phyloP scores from a whole-genome alignment of 139 green algal species.

The Diplosphaera chodatii region DNA sequence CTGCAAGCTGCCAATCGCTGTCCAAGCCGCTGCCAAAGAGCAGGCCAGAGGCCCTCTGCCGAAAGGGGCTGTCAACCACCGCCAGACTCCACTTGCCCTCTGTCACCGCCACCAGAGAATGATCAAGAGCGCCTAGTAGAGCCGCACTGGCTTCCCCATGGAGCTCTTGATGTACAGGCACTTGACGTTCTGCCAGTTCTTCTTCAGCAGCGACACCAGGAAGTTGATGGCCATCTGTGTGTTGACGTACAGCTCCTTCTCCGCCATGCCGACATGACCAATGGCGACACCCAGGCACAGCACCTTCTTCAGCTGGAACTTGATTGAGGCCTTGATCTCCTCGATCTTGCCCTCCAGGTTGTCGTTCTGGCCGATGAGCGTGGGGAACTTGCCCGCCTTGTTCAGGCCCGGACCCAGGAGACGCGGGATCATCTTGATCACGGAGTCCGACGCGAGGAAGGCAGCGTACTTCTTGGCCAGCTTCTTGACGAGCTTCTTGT shows the following conservation, averaged over 20 bases:
- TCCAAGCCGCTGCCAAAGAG: neutral
- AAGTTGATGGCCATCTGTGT: slow-evolving; percentile 93
- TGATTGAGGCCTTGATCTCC: slow-evolving; percentile 89
- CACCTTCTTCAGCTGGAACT: slow-evolving; percentile 99
- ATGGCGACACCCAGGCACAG: slow-evolving; percentile 97
- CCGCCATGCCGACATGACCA: slow-evolving; percentile 86
- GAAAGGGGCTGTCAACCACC: too few relatives aligned
- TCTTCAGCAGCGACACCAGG: slow-evolving; percentile 98
- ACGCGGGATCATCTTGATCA: slow-evolving; percentile 99
- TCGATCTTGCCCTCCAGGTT: slow-evolving; percentile 86
- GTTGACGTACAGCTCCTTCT: slow-evolving; percentile 84
- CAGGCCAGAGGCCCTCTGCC: neutral
- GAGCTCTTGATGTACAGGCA: slow-evolving; percentile 94
- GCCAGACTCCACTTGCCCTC: too few relatives aligned
- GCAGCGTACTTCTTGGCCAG: slow-evolving; percentile 95
- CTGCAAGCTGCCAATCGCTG: neutral
- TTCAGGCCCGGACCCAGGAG: slow-evolving; percentile 95
- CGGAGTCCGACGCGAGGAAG: slow-evolving; percentile 95
- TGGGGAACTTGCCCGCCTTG: slow-evolving; percentile 99
- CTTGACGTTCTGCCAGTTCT: slow-evolving; percentile 99
- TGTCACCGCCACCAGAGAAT: too few relatives aligned
- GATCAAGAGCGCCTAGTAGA: slow-evolving; percentile 76
- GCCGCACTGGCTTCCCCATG: slow-evolving; percentile 91
- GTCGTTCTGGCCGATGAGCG: slow-evolving; percentile 74
- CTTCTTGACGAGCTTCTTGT: slow-evolving; percentile 99